Evolutionary conservation across 192 early-diverging fungal species (phyloP).

Genomic region (Coemansia reversa): DNA sequence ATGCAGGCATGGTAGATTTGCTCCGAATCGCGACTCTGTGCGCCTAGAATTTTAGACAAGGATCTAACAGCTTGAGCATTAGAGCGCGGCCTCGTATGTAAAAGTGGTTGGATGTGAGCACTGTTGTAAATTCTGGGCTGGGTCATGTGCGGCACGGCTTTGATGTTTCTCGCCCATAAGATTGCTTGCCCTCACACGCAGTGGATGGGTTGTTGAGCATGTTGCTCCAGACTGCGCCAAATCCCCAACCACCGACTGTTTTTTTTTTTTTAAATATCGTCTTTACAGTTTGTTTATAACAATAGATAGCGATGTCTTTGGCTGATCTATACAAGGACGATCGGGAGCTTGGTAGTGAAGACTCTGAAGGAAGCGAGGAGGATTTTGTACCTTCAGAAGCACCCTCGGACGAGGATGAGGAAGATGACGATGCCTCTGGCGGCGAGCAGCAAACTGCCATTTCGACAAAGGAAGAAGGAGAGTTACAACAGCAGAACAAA

Average conservation of each 20-base stretch:
- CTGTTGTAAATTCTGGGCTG: slow-evolving; percentile 1
- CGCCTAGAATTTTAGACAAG: slow-evolving; percentile 23
- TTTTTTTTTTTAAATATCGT: not conserved
- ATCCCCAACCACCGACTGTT: too few species aligned
- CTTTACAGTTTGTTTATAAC: slow-evolving; percentile 1
- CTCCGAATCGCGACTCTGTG: slow-evolving; percentile 18
- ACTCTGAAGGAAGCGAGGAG: slow-evolving; percentile 26
- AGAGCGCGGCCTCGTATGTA: not conserved
- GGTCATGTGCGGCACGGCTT: not conserved
- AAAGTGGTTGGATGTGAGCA: not conserved
- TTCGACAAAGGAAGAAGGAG: not conserved
- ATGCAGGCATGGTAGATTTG: too few species aligned
- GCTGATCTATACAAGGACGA: slow-evolving; percentile 44
- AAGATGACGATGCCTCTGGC: slow-evolving; percentile 8
- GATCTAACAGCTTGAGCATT: not conserved
- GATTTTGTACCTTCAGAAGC: slow-evolving; percentile 40
- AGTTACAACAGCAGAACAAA: slow-evolving; percentile 28
- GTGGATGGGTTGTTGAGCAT: too few species aligned
- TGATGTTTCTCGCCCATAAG: not conserved
- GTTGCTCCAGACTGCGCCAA: too few species aligned
- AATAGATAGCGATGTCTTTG: not conserved
- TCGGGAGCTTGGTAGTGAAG: not conserved
- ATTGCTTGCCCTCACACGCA: too few species aligned
- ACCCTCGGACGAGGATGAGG: slow-evolving; percentile 7
- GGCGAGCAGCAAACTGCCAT: not conserved